Percentiles rank a stretch among this genome's conserved stretches.
Evolutionary conservation across 75 land plant genomes (phyloP).

Genomic region (Adiantum capillusveneris): DNA sequence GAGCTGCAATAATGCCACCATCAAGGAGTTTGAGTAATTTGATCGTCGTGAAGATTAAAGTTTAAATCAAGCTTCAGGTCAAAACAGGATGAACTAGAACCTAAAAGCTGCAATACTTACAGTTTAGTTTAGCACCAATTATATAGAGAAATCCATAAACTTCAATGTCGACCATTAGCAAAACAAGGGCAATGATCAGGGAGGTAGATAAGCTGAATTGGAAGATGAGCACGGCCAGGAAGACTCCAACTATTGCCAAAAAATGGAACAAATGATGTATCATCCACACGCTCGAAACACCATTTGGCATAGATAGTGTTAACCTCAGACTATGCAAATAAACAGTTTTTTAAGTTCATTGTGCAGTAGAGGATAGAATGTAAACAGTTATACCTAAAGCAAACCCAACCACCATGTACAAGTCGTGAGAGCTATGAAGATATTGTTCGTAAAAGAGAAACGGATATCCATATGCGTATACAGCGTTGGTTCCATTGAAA

Average conservation of each 20-base stretch:
- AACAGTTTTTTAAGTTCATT: too few species aligned
- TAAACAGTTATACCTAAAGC: constrained; percentile 29
- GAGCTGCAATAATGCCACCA: constrained; percentile 18
- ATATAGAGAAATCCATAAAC: constrained; percentile 39
- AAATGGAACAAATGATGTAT: too few species aligned
- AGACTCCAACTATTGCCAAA: constrained; percentile 30
- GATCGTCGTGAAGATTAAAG: too few species aligned
- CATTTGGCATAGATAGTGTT: too few species aligned
- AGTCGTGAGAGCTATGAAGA: constrained; percentile 33
- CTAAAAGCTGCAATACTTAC: constrained; percentile 11
- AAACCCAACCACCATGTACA: constrained; percentile 34
- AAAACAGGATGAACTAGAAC: too few species aligned
- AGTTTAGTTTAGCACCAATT: constrained; percentile 36
- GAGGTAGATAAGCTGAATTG: constrained; percentile 36
- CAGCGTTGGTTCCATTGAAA: constrained; percentile 24
- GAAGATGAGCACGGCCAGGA: constrained; percentile 40
- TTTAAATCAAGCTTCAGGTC: too few species aligned
- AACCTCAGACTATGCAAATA: too few species aligned
- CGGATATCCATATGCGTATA: constrained; percentile 35
- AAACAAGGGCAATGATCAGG: constrained; percentile 21
- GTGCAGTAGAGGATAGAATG: too few species aligned
- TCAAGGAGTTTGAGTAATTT: too few species aligned
- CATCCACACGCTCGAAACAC: too few species aligned
- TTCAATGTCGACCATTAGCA: constrained; percentile 39
- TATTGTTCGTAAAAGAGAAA: constrained; percentile 42